These are phyloP conservation scores for Macroventuria anomochaeta DNA, from an alignment of 2,329 filamentous ascomycete species.

Conservation along the genomic window DNA sequence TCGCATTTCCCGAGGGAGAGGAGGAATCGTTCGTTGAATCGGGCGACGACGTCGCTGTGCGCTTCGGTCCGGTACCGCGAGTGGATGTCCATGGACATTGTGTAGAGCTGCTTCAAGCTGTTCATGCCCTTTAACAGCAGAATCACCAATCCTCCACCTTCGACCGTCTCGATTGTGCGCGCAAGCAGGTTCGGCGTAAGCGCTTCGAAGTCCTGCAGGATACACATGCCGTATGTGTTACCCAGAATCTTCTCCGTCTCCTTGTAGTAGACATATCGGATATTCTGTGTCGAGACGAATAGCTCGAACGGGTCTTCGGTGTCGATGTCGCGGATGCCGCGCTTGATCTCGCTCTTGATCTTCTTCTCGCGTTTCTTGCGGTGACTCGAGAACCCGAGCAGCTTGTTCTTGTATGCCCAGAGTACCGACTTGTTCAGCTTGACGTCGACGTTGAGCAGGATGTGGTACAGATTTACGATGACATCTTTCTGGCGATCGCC, in stretches of 20 bases:
- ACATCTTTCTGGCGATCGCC: constrained; percentile 95
- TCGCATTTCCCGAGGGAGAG: constrained; percentile 94
- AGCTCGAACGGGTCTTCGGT: constrained; percentile 95
- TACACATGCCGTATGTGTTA: constrained; percentile 98
- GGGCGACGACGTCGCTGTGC: constrained; percentile 89
- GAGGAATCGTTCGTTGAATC: constrained; percentile 98
- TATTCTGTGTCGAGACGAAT: constrained; percentile 94
- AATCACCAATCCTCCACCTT: constrained; percentile 91
- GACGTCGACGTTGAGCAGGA: constrained; percentile 86
- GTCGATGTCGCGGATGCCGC: constrained; percentile 90
- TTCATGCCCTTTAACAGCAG: constrained; percentile 94
- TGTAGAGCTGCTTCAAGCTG: constrained; percentile 96
- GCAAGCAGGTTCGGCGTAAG: constrained; percentile 96
- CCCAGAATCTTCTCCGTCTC: constrained; percentile 98
- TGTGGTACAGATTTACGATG: constrained; percentile 93
- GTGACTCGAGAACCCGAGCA: constrained; percentile 90
- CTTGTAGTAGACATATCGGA: constrained; percentile 99
- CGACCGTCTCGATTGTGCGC: constrained; percentile 94
- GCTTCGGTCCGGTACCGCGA: constrained; percentile 95
- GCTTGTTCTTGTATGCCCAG: constrained; percentile 98
- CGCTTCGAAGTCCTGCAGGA: constrained; percentile 96
- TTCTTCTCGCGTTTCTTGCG: constrained; percentile 98
- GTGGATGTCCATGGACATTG: constrained; percentile 96
- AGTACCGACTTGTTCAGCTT: constrained; percentile 96
- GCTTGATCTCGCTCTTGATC: constrained; percentile 98